Evolutionary conservation across 2,329 filamentous ascomycete genomes (phyloP).

Genomic region (Stagonosporopsis tanaceti): DNA sequence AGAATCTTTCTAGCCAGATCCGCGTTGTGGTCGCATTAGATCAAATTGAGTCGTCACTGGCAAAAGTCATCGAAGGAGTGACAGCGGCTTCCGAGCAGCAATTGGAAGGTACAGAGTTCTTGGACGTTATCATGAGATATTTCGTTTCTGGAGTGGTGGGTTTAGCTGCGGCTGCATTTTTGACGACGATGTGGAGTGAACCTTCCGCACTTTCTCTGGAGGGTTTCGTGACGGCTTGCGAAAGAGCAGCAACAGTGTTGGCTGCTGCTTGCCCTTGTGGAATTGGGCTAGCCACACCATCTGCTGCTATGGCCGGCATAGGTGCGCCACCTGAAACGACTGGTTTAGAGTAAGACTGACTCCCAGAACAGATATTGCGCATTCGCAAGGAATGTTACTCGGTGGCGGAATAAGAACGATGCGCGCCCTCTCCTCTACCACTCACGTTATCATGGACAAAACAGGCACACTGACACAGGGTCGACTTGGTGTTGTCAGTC

Average conservation of each 20-base stretch:
- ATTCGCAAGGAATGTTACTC: constrained; percentile 20
- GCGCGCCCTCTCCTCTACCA: constrained; percentile 9
- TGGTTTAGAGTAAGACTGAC: neutral
- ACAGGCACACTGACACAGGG: constrained; percentile 27
- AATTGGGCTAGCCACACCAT: constrained; percentile 23
- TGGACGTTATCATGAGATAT: constrained; percentile 13
- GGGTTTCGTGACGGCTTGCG: constrained; percentile 2
- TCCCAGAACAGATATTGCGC: constrained; percentile 16
- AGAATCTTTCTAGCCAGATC: constrained; percentile 8
- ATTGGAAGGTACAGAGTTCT: neutral
- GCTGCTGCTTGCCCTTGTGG: constrained; percentile 28
- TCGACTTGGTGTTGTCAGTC: constrained; percentile 6
- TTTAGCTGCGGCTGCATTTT: neutral
- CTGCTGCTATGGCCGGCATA: constrained; percentile 25
- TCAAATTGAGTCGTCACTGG: constrained; percentile 13
- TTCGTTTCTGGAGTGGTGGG: constrained; percentile 13
- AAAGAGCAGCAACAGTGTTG: constrained; percentile 19
- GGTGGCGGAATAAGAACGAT: constrained; percentile 21
- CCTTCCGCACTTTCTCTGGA: neutral
- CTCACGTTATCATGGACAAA: constrained; percentile 28
- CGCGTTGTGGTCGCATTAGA: constrained; percentile 11
- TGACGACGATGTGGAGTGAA: neutral
- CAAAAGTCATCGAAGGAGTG: constrained; percentile 18
- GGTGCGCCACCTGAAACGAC: neutral
- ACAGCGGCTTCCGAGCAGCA: constrained; percentile 13